phyloP scores from a whole-genome alignment of 176 grass and related monocot genomes.

The Paspalum notatum region DNA sequence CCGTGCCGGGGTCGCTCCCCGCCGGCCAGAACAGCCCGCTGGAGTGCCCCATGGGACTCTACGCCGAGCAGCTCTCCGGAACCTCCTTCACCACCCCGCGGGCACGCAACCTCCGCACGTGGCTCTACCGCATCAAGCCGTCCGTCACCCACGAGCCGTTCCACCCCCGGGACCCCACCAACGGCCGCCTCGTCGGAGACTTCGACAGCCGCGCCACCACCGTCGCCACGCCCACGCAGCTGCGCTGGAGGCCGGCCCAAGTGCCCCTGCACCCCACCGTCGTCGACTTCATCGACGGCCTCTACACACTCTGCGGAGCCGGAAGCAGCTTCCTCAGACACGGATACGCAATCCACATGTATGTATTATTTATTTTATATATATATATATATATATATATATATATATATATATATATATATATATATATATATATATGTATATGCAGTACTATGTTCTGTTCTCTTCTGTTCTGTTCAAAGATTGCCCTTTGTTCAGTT shows the following conservation, averaged over 20 bases:
- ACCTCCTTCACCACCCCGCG: slow-evolving; percentile 91
- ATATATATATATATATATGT: no score
- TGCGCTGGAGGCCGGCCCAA: slow-evolving; percentile 74
- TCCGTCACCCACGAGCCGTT: slow-evolving; percentile 97
- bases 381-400: no score
- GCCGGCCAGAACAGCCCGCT: slow-evolving; percentile 84
- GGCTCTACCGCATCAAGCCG: slow-evolving; percentile 96
- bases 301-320: slow-evolving; percentile 87
- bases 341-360: slow-evolving; percentile 93
- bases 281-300: slow-evolving; percentile 76
- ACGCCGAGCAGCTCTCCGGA: slow-evolving; percentile 99
- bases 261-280: slow-evolving; percentile 40
- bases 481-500: no score
- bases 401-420: no score
- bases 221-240: slow-evolving; percentile 80
- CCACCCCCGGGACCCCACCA: slow-evolving; percentile 61
- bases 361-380: no score
- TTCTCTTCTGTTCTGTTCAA: not conserved
- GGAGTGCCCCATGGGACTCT: slow-evolving; percentile 78
- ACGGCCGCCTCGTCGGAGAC: slow-evolving; percentile 64
- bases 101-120: slow-evolving; percentile 78
- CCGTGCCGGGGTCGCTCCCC: slow-evolving; percentile 49
- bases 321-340: slow-evolving; percentile 86
- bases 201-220: slow-evolving; percentile 70
- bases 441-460: no score